Base-by-base conservation (phyloP, 306 rosid species). In the Cucurbita ficifolia region DNA sequence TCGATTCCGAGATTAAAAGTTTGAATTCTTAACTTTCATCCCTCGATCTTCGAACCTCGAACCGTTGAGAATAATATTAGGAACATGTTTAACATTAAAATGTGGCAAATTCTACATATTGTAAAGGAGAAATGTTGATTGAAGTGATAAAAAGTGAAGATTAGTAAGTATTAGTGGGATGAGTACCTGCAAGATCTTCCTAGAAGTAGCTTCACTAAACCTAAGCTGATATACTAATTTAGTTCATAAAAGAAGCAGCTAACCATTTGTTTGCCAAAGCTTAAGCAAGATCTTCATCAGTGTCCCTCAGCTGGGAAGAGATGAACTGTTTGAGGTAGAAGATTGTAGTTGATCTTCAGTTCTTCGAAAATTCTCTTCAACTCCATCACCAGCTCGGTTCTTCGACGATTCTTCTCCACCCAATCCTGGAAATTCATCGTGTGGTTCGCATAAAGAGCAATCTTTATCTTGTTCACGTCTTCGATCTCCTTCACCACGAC, bases 381-480 rank as follows among this genome's bases (percentile, higher is more conserved):
- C 84, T 89, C 96, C 45, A 90, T 59, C 50, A 89, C 79, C 6
- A 94, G 82, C 69, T 84, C 97, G 1, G 86, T 79, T 83, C 94
- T 86, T 74, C 97, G 76, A 51, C 58, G 82, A 76, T 65, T 83
- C 90, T 84, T 94, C 88, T 87, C 95, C 33, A 78, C 85, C 49
- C 39, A 89, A 3, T 89, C 86, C 85, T 91, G 99, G 61, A 89
- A 94, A 77, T 87, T 89, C 88, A 94, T 89, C 8, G 97, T 94
- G 88, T 94, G 99, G 48, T 17, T 85, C 29, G 82, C 77, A 43
- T 39, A 73, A 4, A 94, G 80, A 73, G 75, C 88, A 82, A 94
- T 78, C 81, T 87, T 87, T 9, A 94, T 77, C 87, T 83, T 81
- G 39, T 94, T 89, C 74, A 94, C 88, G 9, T 89, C 78, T 67